These are phyloP conservation scores for Tuctoria greenei DNA, from an alignment of 176 grass and related monocot species.

Conservation along the genomic window DNA sequence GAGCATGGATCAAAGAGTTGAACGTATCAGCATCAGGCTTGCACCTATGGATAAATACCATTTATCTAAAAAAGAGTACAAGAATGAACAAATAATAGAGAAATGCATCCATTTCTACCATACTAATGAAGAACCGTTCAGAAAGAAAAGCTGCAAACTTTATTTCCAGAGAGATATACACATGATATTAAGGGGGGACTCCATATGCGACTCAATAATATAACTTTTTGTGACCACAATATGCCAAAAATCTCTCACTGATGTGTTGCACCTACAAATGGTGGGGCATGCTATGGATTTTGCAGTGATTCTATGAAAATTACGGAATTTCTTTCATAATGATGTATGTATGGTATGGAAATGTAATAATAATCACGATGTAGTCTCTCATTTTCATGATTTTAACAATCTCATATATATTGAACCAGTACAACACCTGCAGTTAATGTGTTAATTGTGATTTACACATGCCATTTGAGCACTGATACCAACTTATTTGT, in stretches of 20 bases:
- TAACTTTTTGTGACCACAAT: background rate
- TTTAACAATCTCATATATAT: background rate
- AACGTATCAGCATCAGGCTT: conserved; percentile 91
- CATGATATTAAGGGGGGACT: background rate
- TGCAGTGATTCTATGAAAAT: background rate
- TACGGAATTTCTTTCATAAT: background rate
- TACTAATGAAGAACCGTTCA: background rate
- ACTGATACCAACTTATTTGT: conserved; percentile 12
- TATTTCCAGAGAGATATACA: conserved; percentile 10
- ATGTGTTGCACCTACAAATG: background rate
- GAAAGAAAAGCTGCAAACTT: background rate
- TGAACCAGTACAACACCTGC: background rate
- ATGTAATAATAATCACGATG: background rate
- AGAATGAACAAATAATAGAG: conserved; percentile 30
- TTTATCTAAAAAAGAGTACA: background rate
- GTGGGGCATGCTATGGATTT: background rate
- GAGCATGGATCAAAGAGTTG: conserved; percentile 85
- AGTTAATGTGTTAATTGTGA: background rate
- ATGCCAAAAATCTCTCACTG: background rate
- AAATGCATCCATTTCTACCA: background rate
- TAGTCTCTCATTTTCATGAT: background rate
- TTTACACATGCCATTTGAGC: background rate
- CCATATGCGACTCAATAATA: background rate
- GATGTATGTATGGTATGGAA: background rate
- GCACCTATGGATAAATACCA: conserved; percentile 55